Evolutionary conservation across 129 eudicot genomes (phyloP).

Genomic region (Pseudognaphalium luteoalbum): DNA sequence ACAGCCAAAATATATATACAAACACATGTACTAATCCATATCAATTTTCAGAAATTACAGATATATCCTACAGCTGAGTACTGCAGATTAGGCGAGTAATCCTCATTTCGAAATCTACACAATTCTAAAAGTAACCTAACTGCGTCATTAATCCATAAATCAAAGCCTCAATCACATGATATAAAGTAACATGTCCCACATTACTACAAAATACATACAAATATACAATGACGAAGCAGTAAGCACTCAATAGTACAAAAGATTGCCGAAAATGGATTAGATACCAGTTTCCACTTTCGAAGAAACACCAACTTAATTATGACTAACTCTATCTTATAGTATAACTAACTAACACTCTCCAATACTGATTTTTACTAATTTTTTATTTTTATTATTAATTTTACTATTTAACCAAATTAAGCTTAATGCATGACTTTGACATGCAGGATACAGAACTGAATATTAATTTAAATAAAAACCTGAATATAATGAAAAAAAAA

Average conservation of each 20-base stretch:
- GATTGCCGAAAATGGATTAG: constrained; percentile 4
- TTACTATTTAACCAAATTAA: neutral
- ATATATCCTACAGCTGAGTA: constrained; percentile 11
- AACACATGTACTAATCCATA: neutral
- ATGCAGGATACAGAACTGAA: constrained; percentile 16
- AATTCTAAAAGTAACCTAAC: constrained; percentile 7
- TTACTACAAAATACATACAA: neutral
- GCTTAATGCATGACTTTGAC: constrained; percentile 31
- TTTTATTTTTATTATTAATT: neutral
- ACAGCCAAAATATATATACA: neutral
- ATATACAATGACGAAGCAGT: neutral
- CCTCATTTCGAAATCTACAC: neutral
- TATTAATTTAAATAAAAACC: too few species aligned
- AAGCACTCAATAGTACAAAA: neutral
- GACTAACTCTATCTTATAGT: neutral
- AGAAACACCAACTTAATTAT: too few species aligned
- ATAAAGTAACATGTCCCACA: neutral
- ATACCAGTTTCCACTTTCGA: neutral
- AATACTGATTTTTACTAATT: neutral
- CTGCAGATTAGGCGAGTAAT: constrained; percentile 16
- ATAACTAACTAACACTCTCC: neutral
- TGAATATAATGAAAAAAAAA: neutral
- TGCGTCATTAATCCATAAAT: neutral
- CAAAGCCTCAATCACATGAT: neutral
- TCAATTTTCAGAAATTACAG: neutral